A percentile compares a stretch with the other conserved stretches of the same genome.
phyloP scores from a whole-genome alignment of 2,329 filamentous ascomycete species.

The Thielaviopsis punctulata region DNA sequence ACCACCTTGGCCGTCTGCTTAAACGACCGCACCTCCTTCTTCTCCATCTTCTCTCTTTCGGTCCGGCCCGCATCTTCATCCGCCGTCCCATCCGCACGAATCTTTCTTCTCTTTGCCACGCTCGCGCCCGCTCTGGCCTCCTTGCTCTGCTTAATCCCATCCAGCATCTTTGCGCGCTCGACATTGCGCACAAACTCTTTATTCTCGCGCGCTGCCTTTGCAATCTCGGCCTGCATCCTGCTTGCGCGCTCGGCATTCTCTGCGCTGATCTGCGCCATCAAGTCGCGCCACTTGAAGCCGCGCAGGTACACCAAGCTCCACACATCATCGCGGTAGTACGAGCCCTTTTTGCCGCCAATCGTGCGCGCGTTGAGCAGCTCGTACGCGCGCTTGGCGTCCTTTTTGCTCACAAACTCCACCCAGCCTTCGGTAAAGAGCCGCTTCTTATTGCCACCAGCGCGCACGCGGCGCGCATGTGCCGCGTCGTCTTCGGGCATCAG shows the following conservation, averaged over 20 bases:
- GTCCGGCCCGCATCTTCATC: constrained; percentile 13
- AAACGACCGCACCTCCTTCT: constrained; percentile 33
- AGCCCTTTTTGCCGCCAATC: constrained; percentile 70
- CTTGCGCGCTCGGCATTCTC: constrained; percentile 67
- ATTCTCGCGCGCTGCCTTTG: constrained; percentile 60
- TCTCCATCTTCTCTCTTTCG: constrained; percentile 14
- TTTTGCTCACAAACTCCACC: constrained; percentile 66
- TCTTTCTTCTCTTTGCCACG: constrained; percentile 29
- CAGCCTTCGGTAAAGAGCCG: constrained; percentile 69
- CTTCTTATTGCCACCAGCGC: constrained; percentile 67
- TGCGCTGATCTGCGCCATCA: constrained; percentile 61
- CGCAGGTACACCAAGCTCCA: constrained; percentile 72
- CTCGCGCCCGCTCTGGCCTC: constrained; percentile 22
- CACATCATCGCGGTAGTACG: constrained; percentile 70
- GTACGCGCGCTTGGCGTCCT: constrained; percentile 58
- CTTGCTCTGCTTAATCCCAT: constrained; percentile 35
- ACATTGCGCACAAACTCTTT: constrained; percentile 66
- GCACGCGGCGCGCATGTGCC: constrained; percentile 47
- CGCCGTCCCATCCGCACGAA: constrained; percentile 19
- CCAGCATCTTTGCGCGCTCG: constrained; percentile 62
- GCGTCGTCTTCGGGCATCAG: constrained; percentile 58
- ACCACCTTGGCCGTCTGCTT: constrained; percentile 45
- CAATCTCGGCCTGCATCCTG: constrained; percentile 61
- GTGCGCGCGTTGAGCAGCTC: constrained; percentile 61
- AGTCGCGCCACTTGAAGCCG: constrained; percentile 65